Percentiles rank a stretch among this genome's conserved stretches.
phyloP scores from a whole-genome alignment of 1,139 yeast species.

The Sugiyamaella neomexicana region DNA sequence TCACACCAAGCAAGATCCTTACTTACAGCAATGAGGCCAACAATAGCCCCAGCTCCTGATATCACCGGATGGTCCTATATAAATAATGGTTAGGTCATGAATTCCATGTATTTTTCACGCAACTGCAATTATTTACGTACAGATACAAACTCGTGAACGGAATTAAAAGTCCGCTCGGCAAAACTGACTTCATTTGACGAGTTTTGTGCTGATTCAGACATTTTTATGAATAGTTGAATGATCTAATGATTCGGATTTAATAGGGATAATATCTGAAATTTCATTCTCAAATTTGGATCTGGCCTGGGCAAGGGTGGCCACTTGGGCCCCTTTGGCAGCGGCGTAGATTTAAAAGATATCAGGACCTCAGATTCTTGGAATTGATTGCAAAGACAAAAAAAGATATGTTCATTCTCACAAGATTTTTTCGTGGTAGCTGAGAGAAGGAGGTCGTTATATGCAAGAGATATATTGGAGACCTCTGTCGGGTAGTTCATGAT shows the following conservation, averaged over 20 bases:
- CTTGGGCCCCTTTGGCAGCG: not conserved
- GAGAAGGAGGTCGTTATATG: too few relatives aligned
- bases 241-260: not conserved
- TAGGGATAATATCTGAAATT: not conserved
- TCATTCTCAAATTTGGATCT: slow-evolving; percentile 2
- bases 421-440: too few relatives aligned
- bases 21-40: slow-evolving; percentile 46
- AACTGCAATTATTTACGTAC: slow-evolving; percentile 25
- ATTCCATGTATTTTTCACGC: not conserved
- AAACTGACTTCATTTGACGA: slow-evolving; percentile 42
- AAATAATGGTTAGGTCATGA: not conserved
- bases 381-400: too few relatives aligned
- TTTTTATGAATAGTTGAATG: not conserved
- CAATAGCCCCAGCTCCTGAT: slow-evolving; percentile 68
- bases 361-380: not conserved
- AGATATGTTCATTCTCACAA: too few relatives aligned
- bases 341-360: too few relatives aligned
- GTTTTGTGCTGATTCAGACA: slow-evolving; percentile 4
- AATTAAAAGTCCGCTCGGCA: slow-evolving; percentile 62
- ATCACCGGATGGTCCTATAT: slow-evolving; percentile 66
- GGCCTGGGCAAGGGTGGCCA: not conserved
- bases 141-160: slow-evolving; percentile 44
- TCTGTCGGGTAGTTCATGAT: too few relatives aligned
- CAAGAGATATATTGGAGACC: too few relatives aligned
- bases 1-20: not conserved